Evolutionary conservation across 169 alveolate species (phyloP), one percentile per base, ranked within the genome.

Genomic region (Plasmodium inui): DNA sequence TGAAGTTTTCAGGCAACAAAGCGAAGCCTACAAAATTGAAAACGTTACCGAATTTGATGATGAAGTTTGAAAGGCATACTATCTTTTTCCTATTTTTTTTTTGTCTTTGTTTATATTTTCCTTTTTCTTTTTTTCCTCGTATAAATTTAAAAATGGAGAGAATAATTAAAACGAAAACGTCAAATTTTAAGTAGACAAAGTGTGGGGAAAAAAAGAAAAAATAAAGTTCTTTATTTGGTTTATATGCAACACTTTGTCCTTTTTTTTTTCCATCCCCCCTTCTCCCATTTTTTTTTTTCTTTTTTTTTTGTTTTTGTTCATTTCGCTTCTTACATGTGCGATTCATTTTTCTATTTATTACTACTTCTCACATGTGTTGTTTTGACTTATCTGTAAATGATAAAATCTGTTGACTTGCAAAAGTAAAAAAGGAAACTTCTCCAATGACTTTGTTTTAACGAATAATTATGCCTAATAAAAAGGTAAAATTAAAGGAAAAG

Each of bases 11-110:
- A 89, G 98, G 14, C 98, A 97, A 78, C 96, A 96, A 46, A 95
- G 88, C 41, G 98, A 96, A 71, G 96, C 95, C 2, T 95, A 96
- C 88, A 41, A 96, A 70, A 86, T 93, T 61, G 93, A 95, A 82
- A 92, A 95, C 44, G 96, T 95, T 44, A 95, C 96, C 53, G 98
- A 97, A 19, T 97, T 96, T 92, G 98, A 97, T 84, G 98, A 96
- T 30, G 98, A 97, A 71, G 97, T 97, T 57, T 97, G 88, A 94
- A 34, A 37, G 28, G 10, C 70, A 41, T 80, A 41, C 61, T 44
- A 44, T 44, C 50, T 80, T 46, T 83, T 83, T 9, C 44, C 26
- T 81, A 17, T 37, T 19, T 39, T 26, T 30, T 81, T 30, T 46
- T 81, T 81, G 53, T 81, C 19, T 46, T 46, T 41, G 67, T 83